Percentiles rank a stretch among this genome's conserved stretches.
phyloP scores from a whole-genome alignment of 129 eudicot genomes.

The Silybum marianum region DNA sequence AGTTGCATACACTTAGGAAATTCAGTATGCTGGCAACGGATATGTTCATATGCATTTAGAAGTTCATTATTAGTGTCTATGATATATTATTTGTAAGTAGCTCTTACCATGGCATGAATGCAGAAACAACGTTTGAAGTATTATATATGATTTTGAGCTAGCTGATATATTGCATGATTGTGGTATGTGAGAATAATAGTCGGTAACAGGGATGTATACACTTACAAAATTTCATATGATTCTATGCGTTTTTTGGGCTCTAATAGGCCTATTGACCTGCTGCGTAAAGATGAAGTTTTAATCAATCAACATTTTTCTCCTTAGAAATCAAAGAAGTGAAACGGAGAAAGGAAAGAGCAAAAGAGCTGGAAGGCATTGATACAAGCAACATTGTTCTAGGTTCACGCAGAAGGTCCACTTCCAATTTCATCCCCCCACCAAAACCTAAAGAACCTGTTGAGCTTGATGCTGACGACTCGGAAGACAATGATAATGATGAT shows the following conservation, averaged over 20 bases:
- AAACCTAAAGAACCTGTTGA: constrained; percentile 52
- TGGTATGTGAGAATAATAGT: too few relatives aligned
- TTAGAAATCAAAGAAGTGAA: constrained; percentile 86
- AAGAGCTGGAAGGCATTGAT: constrained; percentile 97
- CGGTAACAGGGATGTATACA: not conserved
- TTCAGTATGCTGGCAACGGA: too few relatives aligned
- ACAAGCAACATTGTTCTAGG: constrained; percentile 81
- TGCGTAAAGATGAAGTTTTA: not conserved
- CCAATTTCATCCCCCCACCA: constrained; percentile 62
- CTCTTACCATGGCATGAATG: too few relatives aligned
- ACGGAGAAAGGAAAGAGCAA: constrained; percentile 86
- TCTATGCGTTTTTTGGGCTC: not conserved
- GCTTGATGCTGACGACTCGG: constrained; percentile 36
- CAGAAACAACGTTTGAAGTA: too few relatives aligned
- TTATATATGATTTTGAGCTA: too few relatives aligned
- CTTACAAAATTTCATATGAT: too few relatives aligned
- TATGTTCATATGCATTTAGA: too few relatives aligned
- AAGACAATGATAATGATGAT: constrained; percentile 34
- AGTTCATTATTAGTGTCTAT: too few relatives aligned
- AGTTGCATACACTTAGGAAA: too few relatives aligned
- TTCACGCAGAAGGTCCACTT: constrained; percentile 73
- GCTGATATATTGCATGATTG: too few relatives aligned
- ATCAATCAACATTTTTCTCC: constrained; percentile 7
- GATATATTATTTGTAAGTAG: too few relatives aligned
- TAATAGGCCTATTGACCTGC: not conserved